Percentiles rank a stretch among this genome's conserved stretches.
Conservation (phyloP, 768 basidiomycete species). For the Kwoniella europaea region DNA sequence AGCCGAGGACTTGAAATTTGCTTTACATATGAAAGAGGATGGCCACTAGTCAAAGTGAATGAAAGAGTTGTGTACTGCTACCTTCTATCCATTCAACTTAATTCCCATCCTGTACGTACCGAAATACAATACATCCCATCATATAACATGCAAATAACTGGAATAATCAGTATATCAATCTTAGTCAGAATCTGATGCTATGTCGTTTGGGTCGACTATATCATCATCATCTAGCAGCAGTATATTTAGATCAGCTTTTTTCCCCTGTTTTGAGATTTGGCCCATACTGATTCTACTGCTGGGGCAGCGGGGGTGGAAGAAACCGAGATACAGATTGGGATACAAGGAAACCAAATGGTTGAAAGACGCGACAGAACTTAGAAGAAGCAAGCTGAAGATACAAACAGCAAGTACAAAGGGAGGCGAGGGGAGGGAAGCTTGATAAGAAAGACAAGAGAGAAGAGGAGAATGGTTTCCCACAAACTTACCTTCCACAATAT, state of each 20-base stretch:
- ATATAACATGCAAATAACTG: neutral
- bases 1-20: too few relatives aligned
- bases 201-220: constrained; percentile 46
- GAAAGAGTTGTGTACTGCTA: too few relatives aligned
- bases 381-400: neutral
- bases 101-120: neutral
- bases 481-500: constrained; percentile 68
- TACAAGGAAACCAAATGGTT: neutral
- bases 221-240: constrained; percentile 36
- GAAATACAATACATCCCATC: constrained; percentile 7
- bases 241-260: neutral
- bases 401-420: neutral
- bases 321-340: neutral
- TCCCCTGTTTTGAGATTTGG: neutral
- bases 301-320: neutral
- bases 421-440: too few relatives aligned
- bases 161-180: too few relatives aligned
- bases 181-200: constrained; percentile 48
- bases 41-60: too few relatives aligned
- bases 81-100: too few relatives aligned
- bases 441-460: neutral
- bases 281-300: neutral
- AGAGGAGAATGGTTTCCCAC: neutral
- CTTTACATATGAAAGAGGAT: too few relatives aligned
- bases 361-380: neutral